Conservation (phyloP, 768 basidiomycete species). For the Chalciporus piperatus region DNA sequence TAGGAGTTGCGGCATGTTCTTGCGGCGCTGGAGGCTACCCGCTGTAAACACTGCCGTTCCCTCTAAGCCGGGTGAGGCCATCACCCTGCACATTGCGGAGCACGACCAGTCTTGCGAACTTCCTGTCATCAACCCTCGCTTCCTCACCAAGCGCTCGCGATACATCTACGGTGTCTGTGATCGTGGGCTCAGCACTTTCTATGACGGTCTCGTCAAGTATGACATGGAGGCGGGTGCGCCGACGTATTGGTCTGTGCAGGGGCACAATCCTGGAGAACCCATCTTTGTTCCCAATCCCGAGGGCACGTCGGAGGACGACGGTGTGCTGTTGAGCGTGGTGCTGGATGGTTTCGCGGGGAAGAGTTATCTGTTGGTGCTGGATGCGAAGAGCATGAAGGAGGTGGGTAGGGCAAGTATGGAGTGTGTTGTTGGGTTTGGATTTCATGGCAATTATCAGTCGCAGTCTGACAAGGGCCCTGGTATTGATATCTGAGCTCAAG, state of each 20-base stretch:
- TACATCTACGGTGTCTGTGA: slow-evolving; percentile 33
- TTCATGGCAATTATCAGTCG: no score
- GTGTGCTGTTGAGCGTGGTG: slow-evolving; percentile 36
- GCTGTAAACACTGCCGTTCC: slow-evolving; percentile 16
- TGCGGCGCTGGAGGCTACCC: slow-evolving; percentile 32
- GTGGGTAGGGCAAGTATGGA: slow-evolving; percentile 36
- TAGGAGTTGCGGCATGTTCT: slow-evolving; percentile 16
- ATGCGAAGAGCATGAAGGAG: slow-evolving; percentile 35
- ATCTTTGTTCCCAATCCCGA: slow-evolving; percentile 34
- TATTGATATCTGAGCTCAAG: no score
- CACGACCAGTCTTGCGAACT: slow-evolving; percentile 33
- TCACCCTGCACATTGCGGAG: slow-evolving; percentile 20
- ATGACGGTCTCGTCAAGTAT: slow-evolving; percentile 25
- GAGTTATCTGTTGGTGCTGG: slow-evolving; percentile 37
- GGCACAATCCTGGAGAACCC: slow-evolving; percentile 36
- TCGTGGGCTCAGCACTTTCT: slow-evolving; percentile 30
- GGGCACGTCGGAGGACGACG: no score
- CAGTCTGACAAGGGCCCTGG: no score
- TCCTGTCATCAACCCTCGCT: slow-evolving; percentile 32
- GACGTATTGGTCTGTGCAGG: no score
- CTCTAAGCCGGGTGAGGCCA: slow-evolving; percentile 16
- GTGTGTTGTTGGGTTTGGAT: no score
- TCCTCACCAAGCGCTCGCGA: slow-evolving; percentile 31
- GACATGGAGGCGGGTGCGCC: no score
- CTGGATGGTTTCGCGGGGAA: slow-evolving; percentile 30